Base-by-base conservation (phyloP, 2,329 filamentous ascomycete genomes). In the Emmonsia crescens region DNA sequence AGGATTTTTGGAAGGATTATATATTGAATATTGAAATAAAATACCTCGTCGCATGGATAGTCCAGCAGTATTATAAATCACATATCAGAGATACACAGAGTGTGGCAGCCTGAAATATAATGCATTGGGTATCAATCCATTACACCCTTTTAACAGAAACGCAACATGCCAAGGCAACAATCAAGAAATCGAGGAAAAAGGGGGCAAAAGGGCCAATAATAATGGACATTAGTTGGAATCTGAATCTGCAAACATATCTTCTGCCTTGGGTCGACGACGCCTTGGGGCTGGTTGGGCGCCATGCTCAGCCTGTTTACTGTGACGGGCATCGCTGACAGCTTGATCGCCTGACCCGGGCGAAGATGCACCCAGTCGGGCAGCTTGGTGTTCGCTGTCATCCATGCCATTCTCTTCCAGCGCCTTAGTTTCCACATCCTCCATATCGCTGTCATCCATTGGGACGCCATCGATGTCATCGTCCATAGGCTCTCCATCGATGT, bases 171-270 rank as follows among this genome's bases (percentile, higher is more conserved):
- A 57, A 42, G 21, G 36, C 36, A 57, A n/a, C n/a, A 19, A 21
- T 24, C 36, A 42, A 38, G 24, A 38, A 57, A 56, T 12, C 40
- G 33, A 42, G 19, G 21, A 2, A 57, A 36, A 24, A 24, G 19
- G 6, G 36, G 33, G 51, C 14, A 57, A 31, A 48, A 59, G 54
- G 10, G 49, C 31, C 6, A 40, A 27, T 24, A 31, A 57, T 5
- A 57, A 42, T 44, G 55, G 36, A 31, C 55, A 36, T 74, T 61
- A 77, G 58, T 82, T 78, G 1, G 78, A 82, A 66, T 89, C 89
- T 4, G 87, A 89, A 72, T 89, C 88, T 12, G 88, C 89, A 82
- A 94, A 95, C 89, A 94, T 92, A 71, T 94, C 89, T 67, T 89
- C 88, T 4, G 89, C 89, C 67, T 85, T 85, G 74, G 89, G 87